These are phyloP conservation scores for Umbelopsis sp. DNA, from an alignment of 192 early-diverging fungal species.

Conservation along the genomic window DNA sequence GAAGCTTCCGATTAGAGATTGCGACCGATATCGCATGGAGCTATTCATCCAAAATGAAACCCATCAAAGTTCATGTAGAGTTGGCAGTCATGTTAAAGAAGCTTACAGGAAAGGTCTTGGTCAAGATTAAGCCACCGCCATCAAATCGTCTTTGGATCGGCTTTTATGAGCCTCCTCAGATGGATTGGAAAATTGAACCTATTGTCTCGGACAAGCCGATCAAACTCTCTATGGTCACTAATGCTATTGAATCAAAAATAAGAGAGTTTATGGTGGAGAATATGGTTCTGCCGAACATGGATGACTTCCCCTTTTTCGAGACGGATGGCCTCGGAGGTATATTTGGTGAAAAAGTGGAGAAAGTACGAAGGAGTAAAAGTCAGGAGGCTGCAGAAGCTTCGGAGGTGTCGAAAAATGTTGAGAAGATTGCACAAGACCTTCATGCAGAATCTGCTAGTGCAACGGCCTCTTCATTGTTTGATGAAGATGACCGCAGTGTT, in stretches of 20 bases:
- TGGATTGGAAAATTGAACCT: slow-evolving; percentile 75
- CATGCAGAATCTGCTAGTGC: not conserved
- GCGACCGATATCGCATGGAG: slow-evolving; percentile 67
- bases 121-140: slow-evolving; percentile 79
- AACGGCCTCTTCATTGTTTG: not conserved
- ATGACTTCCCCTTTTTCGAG: slow-evolving; percentile 80
- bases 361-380: not conserved
- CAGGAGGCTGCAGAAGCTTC: not conserved
- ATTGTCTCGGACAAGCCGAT: slow-evolving; percentile 86
- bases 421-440: slow-evolving; percentile 12
- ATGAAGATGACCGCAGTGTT: not conserved
- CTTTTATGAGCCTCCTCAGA: slow-evolving; percentile 75
- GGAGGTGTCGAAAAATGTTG: slow-evolving; percentile 4
- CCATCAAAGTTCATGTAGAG: slow-evolving; percentile 76
- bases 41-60: slow-evolving; percentile 56
- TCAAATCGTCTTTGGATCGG: slow-evolving; percentile 88
- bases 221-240: slow-evolving; percentile 74
- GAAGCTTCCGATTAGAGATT: slow-evolving; percentile 59
- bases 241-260: slow-evolving; percentile 84
- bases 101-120: slow-evolving; percentile 72
- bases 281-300: slow-evolving; percentile 88
- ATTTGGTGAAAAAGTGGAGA: slow-evolving; percentile 45
- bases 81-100: slow-evolving; percentile 74
- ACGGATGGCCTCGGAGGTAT: slow-evolving; percentile 59
- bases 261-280: slow-evolving; percentile 78